phyloP scores from a whole-genome alignment of 2,329 filamentous ascomycete species.

The Simplicillium sp. region DNA sequence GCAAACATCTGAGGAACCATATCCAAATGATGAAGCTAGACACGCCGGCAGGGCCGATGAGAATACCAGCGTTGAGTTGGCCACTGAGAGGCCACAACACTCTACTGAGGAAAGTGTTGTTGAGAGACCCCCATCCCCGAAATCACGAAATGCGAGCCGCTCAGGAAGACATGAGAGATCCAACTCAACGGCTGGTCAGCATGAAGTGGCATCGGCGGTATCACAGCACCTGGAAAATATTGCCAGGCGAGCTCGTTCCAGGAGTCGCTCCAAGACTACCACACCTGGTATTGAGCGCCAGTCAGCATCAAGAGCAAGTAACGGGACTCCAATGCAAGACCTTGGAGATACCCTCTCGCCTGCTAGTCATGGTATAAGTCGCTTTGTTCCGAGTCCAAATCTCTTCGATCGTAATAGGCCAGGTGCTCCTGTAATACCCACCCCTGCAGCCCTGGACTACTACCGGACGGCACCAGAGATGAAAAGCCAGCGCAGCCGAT shows the following conservation, averaged over 20 bases:
- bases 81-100: too few species aligned
- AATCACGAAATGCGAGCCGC: constrained; percentile 25
- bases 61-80: too few species aligned
- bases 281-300: constrained; percentile 1
- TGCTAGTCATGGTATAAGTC: too few species aligned
- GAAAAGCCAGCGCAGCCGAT: neutral
- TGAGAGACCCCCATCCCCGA: constrained; percentile 19
- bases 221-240: constrained; percentile 14
- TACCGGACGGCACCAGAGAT: neutral
- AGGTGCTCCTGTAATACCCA: constrained; percentile 3
- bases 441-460: neutral
- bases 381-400: too few species aligned
- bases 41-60: too few species aligned
- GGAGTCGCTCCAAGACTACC: neutral
- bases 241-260: constrained; percentile 11
- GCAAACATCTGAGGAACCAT: too few species aligned
- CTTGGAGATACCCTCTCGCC: too few species aligned
- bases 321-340: too few species aligned
- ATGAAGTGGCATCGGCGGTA: constrained; percentile 4
- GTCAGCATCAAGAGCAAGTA: constrained; percentile 1
- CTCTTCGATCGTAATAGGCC: constrained; percentile 5
- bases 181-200: constrained; percentile 10
- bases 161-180: constrained; percentile 12
- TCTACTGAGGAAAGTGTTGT: neutral
- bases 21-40: too few species aligned